Evolutionary conservation across 805 yeast genomes (phyloP), one percentile per base, ranked within the genome.

Genomic region (Barnettozyma pratensis): DNA sequence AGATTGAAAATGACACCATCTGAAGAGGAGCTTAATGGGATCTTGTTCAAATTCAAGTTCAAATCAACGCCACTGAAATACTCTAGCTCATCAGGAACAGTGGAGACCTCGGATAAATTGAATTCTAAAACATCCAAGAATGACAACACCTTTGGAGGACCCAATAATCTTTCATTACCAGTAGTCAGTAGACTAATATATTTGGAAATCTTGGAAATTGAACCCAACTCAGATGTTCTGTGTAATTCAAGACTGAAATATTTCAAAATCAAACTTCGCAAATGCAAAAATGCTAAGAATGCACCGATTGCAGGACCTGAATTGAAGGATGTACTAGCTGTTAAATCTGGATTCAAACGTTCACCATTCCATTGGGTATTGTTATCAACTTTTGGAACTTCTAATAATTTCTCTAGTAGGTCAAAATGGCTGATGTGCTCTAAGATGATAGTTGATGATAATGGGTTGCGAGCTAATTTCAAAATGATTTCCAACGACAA

Each of bases 221-320:
- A 71, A 7, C 79, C 74, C 54, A 67, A 51, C 41, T 57, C 47
- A 0, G 76, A 70, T 11, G 79, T 69, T 47, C 74, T 74, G 60
- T 85, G 90, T n/a, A 92, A 71, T 54, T 89, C 95, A 46, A 85
- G 66, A 14, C 91, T 77, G 51, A 88, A 66, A 56, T 81, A 80
- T 53, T 85, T 86, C 27, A 88, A 67, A 11, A 85, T 67, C 19
- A 74, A 68, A 39, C 80, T 75, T 57, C 96, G 75, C 53, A 79
- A 82, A 38, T 70, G 74, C 44, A 84, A 73, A 54, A 87, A 85
- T 2, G 81, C 71, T 30, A 80, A 66, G 42, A 88, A 70, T 0
- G 92, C 71, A 34, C 81, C 77, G 51, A 75, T 66, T 0, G 72
- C 60, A 25, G 68, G 64, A 7, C 66, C 61, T 3, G 60, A 53